Base-by-base conservation (phyloP, 495 filamentous ascomycete genomes). In the Penicillium paxilli region DNA sequence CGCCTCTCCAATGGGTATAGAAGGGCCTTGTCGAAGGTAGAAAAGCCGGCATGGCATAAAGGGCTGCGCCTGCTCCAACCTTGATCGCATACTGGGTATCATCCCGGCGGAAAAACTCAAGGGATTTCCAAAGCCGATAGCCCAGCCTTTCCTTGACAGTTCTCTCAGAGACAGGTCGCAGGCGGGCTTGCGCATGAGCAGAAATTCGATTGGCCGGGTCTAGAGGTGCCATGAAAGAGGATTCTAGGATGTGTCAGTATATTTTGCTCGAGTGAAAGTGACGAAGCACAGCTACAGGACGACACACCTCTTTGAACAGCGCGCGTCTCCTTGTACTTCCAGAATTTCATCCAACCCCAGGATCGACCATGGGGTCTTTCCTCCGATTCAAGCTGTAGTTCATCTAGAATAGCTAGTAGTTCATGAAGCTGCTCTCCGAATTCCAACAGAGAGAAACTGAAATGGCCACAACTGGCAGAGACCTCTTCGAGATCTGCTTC, bases 401-500 rank as follows among this genome's bases (percentile, higher is more conserved):
- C 88, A 57, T 96, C 90, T 17, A 98, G 64, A 17, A 95, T 86
- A 35, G 87, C 78, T n/a, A 98, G 69, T 55, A 93, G 89, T 10
- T 78, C 82, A 51, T 89, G 81, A 77, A 96, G 87, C 64, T 96
- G 91, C 63, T 96, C 88, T 0, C 91, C 92, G 68, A 98, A 91
- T 56, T 91, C 87, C 51, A 92, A 80, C 22, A 98, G 75, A 17
- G 89, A 92, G 62, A 91, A 96, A 63, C 87, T 90, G 66, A 97
- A 98, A 64, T 98, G 91, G 3, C 93, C 92, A 62, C 94, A 98
- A 40, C 90, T 93, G 5, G 94, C 94, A 25, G 92, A 90, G 8
- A 98, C 91, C 69, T 98, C 94, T 67, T 98, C 94, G 45, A 96
- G 88, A 64, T 96, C 94, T 5, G 94, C 94, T 54, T 93, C 88